Percentiles rank a stretch among this genome's conserved stretches.
phyloP scores from a whole-genome alignment of 164 flowering plant species.

The Dillenia turbinata region DNA sequence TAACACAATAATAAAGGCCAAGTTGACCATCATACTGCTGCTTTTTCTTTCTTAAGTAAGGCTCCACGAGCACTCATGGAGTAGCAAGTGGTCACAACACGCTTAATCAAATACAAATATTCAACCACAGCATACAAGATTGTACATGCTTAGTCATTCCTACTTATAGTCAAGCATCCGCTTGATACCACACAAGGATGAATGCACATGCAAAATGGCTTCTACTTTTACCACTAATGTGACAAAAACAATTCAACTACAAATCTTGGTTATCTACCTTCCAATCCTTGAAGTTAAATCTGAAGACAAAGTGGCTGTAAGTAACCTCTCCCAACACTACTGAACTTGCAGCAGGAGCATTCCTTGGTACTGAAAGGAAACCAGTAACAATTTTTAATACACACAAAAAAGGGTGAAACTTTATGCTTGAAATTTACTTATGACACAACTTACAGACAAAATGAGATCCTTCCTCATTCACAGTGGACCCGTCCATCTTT shows the following conservation, averaged over 20 bases:
- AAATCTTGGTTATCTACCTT: conserved; percentile 43
- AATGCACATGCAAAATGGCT: too few species aligned
- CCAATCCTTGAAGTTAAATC: conserved; percentile 89
- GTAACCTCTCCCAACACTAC: conserved; percentile 57
- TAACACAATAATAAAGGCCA: too few species aligned
- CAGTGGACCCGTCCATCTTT: conserved; percentile 81
- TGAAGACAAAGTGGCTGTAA: conserved; percentile 74
- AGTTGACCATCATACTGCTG: too few species aligned
- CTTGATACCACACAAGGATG: too few species aligned
- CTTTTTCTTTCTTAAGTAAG: too few species aligned
- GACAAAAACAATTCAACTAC: background rate
- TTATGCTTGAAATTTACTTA: background rate
- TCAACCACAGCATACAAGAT: too few species aligned
- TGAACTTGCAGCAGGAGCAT: conserved; percentile 68
- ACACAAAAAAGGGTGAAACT: background rate
- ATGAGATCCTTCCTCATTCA: conserved; percentile 56
- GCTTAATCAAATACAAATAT: too few species aligned
- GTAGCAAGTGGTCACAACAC: too few species aligned
- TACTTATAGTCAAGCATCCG: too few species aligned
- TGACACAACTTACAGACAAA: conserved; percentile 55
- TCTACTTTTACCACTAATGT: background rate
- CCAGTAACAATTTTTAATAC: background rate
- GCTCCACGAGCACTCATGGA: too few species aligned
- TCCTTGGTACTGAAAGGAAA: conserved; percentile 59
- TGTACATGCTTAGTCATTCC: too few species aligned